Evolutionary conservation across 495 filamentous ascomycete genomes (phyloP).

Genomic region (Penicillium parvum): DNA sequence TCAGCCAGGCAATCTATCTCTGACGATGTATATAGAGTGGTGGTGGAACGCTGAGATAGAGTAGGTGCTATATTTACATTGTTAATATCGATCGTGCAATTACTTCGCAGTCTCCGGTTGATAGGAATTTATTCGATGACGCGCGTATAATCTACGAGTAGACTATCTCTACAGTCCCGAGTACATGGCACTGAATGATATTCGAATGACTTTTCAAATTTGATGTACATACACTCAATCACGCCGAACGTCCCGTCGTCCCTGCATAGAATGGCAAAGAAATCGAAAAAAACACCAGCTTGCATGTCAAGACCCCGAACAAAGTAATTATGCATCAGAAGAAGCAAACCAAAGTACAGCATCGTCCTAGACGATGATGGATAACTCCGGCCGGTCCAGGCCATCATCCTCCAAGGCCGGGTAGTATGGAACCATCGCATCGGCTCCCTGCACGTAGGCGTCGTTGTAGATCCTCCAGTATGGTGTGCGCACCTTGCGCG

Average conservation of each 20-base stretch:
- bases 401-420: constrained; percentile 75
- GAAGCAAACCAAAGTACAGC: constrained; percentile 17
- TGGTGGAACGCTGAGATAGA: too few species aligned
- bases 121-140: too few species aligned
- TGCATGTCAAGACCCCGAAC: constrained; percentile 11
- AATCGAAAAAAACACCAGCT: constrained; percentile 21
- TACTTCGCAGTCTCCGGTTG: too few species aligned
- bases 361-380: constrained; percentile 65
- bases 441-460: constrained; percentile 89
- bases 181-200: too few species aligned
- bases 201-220: constrained; percentile 21
- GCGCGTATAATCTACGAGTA: background rate
- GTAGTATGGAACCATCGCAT: constrained; percentile 95
- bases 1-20: background rate
- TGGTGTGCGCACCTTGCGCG: constrained; percentile 84
- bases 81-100: too few species aligned
- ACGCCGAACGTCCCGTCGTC: constrained; percentile 26
- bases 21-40: background rate
- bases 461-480: constrained; percentile 97
- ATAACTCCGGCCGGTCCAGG: constrained; percentile 70
- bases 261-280: constrained; percentile 15
- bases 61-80: too few species aligned
- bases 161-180: background rate
- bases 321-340: constrained; percentile 20
- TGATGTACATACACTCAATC: constrained; percentile 28